Evolutionary conservation across 768 basidiomycete genomes (phyloP).

Genomic region (Leccinellum rugosiceps): DNA sequence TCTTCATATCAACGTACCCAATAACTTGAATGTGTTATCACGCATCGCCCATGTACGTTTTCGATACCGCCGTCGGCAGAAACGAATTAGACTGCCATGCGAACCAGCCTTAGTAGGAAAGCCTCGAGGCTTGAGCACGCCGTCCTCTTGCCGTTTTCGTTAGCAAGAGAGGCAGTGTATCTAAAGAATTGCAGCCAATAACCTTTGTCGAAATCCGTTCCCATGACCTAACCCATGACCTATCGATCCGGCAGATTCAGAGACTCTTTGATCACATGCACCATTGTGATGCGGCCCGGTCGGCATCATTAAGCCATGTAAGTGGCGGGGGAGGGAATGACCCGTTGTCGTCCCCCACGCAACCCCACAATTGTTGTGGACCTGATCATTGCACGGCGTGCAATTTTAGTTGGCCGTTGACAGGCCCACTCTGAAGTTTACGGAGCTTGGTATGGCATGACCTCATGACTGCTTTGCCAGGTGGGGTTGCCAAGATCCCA

Average conservation of each 20-base stretch:
- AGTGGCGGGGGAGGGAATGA: not conserved
- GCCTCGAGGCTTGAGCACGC: not conserved
- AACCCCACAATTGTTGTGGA: not conserved
- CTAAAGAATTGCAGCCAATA: not conserved
- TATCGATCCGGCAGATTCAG: not conserved
- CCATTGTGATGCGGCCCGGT: not conserved
- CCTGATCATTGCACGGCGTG: not conserved
- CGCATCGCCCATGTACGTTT: not conserved
- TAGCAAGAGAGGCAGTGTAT: not conserved
- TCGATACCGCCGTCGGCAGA: not conserved
- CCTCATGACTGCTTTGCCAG: not conserved
- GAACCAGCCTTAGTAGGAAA: not conserved
- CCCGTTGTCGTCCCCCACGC: not conserved
- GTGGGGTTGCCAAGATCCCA: not conserved
- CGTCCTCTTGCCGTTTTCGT: not conserved
- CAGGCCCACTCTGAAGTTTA: not conserved
- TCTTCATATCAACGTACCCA: no score
- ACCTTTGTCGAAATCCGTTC: not conserved
- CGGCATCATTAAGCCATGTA: not conserved
- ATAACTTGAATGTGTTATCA: not conserved
- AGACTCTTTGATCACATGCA: not conserved
- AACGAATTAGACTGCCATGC: no score
- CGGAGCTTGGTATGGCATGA: conserved; percentile 2
- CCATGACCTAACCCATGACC: no score
- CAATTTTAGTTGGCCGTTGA: not conserved